Base-by-base conservation (phyloP, 306 rosid genomes). In the Glycine latifolia region DNA sequence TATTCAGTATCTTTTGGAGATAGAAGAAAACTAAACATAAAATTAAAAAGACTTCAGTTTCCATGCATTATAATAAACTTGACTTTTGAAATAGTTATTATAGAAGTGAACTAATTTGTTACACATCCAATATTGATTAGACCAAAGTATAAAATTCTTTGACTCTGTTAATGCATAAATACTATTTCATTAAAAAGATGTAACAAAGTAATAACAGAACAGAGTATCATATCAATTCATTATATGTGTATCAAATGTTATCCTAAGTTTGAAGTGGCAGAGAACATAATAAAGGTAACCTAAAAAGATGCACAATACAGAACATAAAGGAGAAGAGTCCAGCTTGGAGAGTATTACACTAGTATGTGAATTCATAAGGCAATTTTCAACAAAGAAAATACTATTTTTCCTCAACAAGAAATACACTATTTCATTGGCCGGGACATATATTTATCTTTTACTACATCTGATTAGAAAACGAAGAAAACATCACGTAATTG, bases 301-400 rank as follows among this genome's bases (percentile, higher is more conserved):
- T 5, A 9, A 72, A 50, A 62, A 31, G 8, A 17, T 16, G n/a
- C 69, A 17, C 10, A 55, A 10, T 10, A 35, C 1, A 35, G 10
- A 37, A 37, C 6, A 39, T 37, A 74, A 44, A 5, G 60, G 5
- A 79, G 10, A 37, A 37, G 5, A 69, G 3, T 70, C 17, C 7
- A 41, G 71, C 3, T 17, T 26, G 66, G 6, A 53, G 66, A 37
- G 26, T 12, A 20, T 59, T 56, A 60, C 12, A 54, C 44, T 65
- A 37, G 26, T 26, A 37, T 16, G 65, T 80, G 76, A 61, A 44
- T 14, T 75, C 67, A 60, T 75, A 47, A 48, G 82, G 43, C 39
- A 76, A 82, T 59, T 59, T 15, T 67, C 74, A 58, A 56, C 48
- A 15, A 58, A 50, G 60, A 58, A 77, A 67, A 44, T 65, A 3